A percentile compares a stretch with the other conserved stretches of the same genome.
Conservation (phyloP, 768 basidiomycete species). For the Hysterangium stoloniferum region DNA sequence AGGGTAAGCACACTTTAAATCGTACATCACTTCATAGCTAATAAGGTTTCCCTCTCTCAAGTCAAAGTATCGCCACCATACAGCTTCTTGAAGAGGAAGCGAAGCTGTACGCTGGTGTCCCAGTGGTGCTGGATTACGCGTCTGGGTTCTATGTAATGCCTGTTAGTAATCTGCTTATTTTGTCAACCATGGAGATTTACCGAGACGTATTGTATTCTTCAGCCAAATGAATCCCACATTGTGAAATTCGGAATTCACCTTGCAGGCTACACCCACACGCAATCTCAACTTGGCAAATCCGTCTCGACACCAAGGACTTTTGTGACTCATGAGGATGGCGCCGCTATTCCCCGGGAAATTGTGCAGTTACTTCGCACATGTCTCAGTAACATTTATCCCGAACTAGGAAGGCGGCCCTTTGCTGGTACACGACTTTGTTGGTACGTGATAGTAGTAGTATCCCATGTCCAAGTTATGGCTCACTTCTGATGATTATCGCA, state of each 20-base stretch:
- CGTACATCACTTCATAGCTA: neutral
- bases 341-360: slow-evolving; percentile 56
- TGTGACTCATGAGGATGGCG: slow-evolving; percentile 48
- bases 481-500: slow-evolving; percentile 21
- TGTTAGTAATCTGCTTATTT: slow-evolving; percentile 31
- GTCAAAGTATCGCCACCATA: slow-evolving; percentile 73
- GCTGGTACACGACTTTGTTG: slow-evolving; percentile 77
- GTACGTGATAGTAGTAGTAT: slow-evolving; percentile 34
- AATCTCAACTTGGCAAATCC: slow-evolving; percentile 21
- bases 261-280: slow-evolving; percentile 49
- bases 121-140: slow-evolving; percentile 66
- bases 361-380: slow-evolving; percentile 42
- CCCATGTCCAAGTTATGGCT: neutral
- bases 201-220: neutral
- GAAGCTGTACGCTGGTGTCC: slow-evolving; percentile 47
- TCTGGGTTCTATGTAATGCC: slow-evolving; percentile 82
- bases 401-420: slow-evolving; percentile 67
- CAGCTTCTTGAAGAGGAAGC: slow-evolving; percentile 69
- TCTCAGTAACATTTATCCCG: slow-evolving; percentile 62
- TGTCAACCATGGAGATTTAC: neutral
- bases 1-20: slow-evolving; percentile 46
- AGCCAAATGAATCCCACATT: slow-evolving; percentile 59
- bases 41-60: slow-evolving; percentile 22
- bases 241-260: slow-evolving; percentile 76
- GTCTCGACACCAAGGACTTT: slow-evolving; percentile 72